These are phyloP conservation scores for Camellia oleifera DNA, from an alignment of 179 eudicot genomes.

Conservation along the genomic window DNA sequence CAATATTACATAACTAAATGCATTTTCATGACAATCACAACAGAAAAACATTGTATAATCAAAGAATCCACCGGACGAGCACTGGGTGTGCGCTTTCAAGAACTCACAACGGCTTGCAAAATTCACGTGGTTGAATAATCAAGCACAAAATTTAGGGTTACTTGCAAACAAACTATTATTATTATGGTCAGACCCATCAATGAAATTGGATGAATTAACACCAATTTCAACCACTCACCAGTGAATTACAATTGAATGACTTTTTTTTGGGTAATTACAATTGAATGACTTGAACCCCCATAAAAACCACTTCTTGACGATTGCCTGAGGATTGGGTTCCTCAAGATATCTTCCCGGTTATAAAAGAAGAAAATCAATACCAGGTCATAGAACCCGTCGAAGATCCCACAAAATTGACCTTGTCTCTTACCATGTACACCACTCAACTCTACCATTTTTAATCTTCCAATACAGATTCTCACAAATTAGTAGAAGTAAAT, in stretches of 20 bases:
- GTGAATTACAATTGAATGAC: constrained; percentile 5
- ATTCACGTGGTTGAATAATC: constrained; percentile 39
- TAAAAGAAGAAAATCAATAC: constrained; percentile 58
- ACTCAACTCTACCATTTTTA: constrained; percentile 29
- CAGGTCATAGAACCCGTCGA: constrained; percentile 55
- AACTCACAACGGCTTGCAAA: constrained; percentile 51
- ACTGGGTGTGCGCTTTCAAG: constrained; percentile 53
- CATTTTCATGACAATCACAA: constrained; percentile 41
- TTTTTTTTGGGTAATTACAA: constrained; percentile 12
- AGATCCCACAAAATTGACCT: constrained; percentile 29
- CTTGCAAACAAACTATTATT: constrained; percentile 11
- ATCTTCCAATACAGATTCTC: not conserved
- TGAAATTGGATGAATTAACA: constrained; percentile 27
- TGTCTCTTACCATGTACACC: constrained; percentile 23
- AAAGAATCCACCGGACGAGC: constrained; percentile 38
- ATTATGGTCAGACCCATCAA: constrained; percentile 29
- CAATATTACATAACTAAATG: constrained; percentile 42
- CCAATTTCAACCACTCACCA: constrained; percentile 50
- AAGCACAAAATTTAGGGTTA: constrained; percentile 37
- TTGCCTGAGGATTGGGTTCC: constrained; percentile 40
- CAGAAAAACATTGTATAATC: too few relatives aligned
- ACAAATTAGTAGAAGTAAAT: not conserved
- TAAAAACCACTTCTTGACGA: constrained; percentile 33
- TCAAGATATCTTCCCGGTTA: constrained; percentile 44
- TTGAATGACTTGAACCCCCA: constrained; percentile 23